Percentiles rank a stretch among this genome's conserved stretches.
These are phyloP conservation scores for Canavalia ensiformis DNA, from an alignment of 306 rosid genomes.

Conservation along the genomic window DNA sequence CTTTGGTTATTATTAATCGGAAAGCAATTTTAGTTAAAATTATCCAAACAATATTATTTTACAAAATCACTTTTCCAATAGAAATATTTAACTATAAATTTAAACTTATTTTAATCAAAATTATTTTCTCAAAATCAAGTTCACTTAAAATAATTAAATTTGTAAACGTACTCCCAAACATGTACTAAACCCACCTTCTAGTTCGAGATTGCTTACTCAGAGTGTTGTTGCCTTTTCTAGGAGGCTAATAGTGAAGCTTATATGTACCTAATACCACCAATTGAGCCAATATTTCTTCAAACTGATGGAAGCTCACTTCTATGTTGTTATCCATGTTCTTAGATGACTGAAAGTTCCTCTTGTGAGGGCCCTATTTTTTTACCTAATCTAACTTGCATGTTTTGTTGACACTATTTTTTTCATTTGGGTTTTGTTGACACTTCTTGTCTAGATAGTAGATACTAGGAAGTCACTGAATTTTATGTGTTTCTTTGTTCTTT, in stretches of 20 bases:
- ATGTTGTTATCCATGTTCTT: no score
- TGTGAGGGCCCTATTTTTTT: no score
- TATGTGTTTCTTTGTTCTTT: not conserved
- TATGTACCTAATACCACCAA: not conserved
- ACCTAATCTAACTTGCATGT: no score
- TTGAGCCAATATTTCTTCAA: not conserved
- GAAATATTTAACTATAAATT: not conserved
- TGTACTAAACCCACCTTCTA: not conserved
- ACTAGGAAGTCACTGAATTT: not conserved
- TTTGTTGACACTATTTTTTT: no score
- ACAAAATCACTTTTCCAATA: not conserved
- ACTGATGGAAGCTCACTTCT: no score
- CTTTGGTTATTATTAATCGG: no score
- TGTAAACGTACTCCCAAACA: not conserved
- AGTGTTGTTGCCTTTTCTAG: not conserved
- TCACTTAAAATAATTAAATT: not conserved
- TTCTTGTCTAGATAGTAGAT: no score
- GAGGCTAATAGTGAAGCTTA: not conserved
- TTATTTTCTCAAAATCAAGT: no score
- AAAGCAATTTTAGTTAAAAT: no score
- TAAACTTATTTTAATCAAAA: no score
- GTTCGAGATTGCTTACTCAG: not conserved
- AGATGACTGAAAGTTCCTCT: no score
- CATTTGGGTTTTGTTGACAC: no score
- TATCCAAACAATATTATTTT: not conserved